Evolutionary conservation across 2,329 filamentous ascomycete species (phyloP), one percentile per base, ranked within the genome.

Genomic region (Stemphylium lycopersici): DNA sequence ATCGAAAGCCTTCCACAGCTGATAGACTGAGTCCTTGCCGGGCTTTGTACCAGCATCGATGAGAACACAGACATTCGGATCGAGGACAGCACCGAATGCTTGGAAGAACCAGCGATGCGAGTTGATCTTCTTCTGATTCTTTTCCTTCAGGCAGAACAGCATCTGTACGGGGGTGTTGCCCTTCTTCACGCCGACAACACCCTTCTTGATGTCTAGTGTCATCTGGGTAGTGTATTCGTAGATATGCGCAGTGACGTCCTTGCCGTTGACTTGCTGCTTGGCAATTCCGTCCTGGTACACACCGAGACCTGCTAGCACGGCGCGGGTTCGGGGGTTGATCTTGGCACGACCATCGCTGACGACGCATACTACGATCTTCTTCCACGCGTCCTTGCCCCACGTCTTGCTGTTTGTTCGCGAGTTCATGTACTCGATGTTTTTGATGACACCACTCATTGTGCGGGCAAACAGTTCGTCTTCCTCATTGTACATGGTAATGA

Each of bases 41-140:
- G 95, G 95, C 65, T 92, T 93, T 0, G 95, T 99, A 80, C 95
- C 95, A 1, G 95, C 95, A 77, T 99, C 95, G 62, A 99, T 86
- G 47, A 99, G 84, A 10, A 98, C 93, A 71, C 95, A 98, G 65
- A 99, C 96, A 69, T 98, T 98, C 34, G 95, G 95, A 59, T 98
- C 89, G 39, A 99, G 79, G 3, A 98, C 90, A 18, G 88, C 86
- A 29, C 95, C 95, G 74, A 99, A 99, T 0, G 93, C 95, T 66
- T 96, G 90, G 83, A 99, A 99, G 80, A 99, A 98, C 95, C 95
- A 99, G 74, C 95, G 84, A 76, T 99, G 95, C 0, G 95, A 98
- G 75, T 99, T 99, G 84, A 99, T 99, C 83, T 99, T 99, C 82
- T 99, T 99, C 80, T 97, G 93, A 74, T 99, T 99, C 85, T 97